These are phyloP conservation scores for Acephala macrosclerotiorum DNA, from an alignment of 2,329 filamentous ascomycete species.

Conservation along the genomic window DNA sequence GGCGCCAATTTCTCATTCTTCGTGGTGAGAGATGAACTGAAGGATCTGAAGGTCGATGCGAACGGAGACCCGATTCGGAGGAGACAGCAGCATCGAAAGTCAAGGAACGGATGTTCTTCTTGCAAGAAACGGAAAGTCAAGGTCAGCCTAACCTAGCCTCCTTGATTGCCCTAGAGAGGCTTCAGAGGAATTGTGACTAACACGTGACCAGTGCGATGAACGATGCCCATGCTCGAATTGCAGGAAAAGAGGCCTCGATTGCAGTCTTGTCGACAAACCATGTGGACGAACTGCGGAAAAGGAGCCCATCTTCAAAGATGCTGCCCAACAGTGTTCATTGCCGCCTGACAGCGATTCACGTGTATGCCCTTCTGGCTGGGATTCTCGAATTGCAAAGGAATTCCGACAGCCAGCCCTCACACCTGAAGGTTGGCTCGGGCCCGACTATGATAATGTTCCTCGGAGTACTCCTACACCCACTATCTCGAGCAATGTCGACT, in stretches of 20 bases:
- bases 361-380: background rate
- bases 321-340: background rate
- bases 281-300: background rate
- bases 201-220: conserved; percentile 23
- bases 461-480: background rate
- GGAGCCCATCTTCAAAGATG: background rate
- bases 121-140: conserved; percentile 26
- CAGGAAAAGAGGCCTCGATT: conserved; percentile 15
- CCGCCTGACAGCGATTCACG: background rate
- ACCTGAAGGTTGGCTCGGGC: too few species aligned
- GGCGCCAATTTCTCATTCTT: conserved; percentile 20
- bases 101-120: conserved; percentile 19
- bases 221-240: conserved; percentile 20
- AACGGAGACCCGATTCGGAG: conserved; percentile 22
- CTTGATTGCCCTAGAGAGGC: too few species aligned
- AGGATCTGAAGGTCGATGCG: conserved; percentile 15
- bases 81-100: conserved; percentile 23
- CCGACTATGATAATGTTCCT: background rate
- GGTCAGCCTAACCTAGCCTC: too few species aligned
- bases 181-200: background rate
- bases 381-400: background rate
- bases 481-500: conserved; percentile 9
- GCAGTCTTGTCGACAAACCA: conserved; percentile 1
- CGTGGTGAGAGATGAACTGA: conserved; percentile 9
- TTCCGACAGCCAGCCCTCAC: background rate